Percentiles rank a stretch among this genome's conserved stretches.
These are phyloP conservation scores for Monosporascus sp. DNA, from an alignment of 2,329 filamentous ascomycete species.

Conservation along the genomic window DNA sequence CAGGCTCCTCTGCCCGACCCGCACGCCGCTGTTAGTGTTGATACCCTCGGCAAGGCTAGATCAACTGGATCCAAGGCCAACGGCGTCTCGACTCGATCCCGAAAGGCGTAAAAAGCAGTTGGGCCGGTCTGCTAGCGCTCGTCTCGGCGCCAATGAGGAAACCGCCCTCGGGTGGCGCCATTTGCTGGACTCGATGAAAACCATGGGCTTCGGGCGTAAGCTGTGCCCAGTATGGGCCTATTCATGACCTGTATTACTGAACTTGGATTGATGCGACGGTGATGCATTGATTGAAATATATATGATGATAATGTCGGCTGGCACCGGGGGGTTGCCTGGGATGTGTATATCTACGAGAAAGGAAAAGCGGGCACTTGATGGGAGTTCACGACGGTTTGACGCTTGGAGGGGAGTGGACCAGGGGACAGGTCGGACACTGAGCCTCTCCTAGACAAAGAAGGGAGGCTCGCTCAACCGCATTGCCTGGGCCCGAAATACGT, in stretches of 20 bases:
- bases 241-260: neutral
- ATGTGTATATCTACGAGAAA: neutral
- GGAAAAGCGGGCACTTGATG: neutral
- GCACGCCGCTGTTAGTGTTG: slow-evolving; percentile 63
- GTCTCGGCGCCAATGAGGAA: no score
- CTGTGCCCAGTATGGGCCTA: neutral
- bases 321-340: neutral
- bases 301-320: neutral
- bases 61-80: slow-evolving; percentile 52
- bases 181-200: neutral
- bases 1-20: slow-evolving; percentile 73
- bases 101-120: slow-evolving; percentile 55
- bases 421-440: no score
- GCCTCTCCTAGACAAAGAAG: no score
- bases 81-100: slow-evolving; percentile 58
- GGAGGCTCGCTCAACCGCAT: no score
- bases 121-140: neutral
- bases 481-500: no score
- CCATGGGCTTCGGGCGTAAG: neutral
- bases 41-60: slow-evolving; percentile 46
- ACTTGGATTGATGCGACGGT: neutral
- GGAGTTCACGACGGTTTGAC: no score
- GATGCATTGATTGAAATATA: neutral
- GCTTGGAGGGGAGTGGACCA: no score
- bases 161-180: neutral